These are phyloP conservation scores for Ascochyta viciae-villosae DNA, from an alignment of 2,329 filamentous ascomycete species.

Conservation along the genomic window DNA sequence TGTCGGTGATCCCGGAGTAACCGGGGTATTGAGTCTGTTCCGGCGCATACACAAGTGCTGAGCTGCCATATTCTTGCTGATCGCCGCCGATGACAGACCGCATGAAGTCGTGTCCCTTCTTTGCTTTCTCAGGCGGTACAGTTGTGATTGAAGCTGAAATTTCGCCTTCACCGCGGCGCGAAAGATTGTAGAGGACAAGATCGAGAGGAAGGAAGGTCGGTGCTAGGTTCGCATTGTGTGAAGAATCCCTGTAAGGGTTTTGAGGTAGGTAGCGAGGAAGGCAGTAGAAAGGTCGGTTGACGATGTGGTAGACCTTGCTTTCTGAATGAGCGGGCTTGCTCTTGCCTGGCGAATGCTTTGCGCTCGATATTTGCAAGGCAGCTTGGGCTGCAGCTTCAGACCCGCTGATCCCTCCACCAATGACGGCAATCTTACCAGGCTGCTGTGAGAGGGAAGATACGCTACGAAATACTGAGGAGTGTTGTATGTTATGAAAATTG, in stretches of 20 bases:
- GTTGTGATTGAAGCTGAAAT: conserved; percentile 71
- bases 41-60: conserved; percentile 51
- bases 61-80: conserved; percentile 50
- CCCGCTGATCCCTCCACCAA: conserved; percentile 84
- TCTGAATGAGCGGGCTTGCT: conserved; percentile 35
- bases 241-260: conserved; percentile 28
- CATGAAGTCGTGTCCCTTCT: conserved; percentile 59
- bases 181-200: conserved; percentile 73
- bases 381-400: conserved; percentile 78
- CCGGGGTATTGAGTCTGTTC: conserved; percentile 60
- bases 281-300: conserved; percentile 74
- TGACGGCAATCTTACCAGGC: conserved; percentile 70
- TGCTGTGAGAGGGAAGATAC: conserved; percentile 26
- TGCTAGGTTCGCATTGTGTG: conserved; percentile 51
- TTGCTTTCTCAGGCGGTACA: conserved; percentile 65
- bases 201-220: conserved; percentile 75
- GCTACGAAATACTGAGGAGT: conserved; percentile 40
- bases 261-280: conserved; percentile 63
- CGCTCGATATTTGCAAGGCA: conserved; percentile 73
- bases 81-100: conserved; percentile 53
- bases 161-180: conserved; percentile 63
- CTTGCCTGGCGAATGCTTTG: conserved; percentile 59
- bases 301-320: conserved; percentile 71
- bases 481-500: conserved; percentile 25
- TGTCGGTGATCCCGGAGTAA: conserved; percentile 73